Percentiles rank a stretch among this genome's conserved stretches.
Conservation (phyloP, 2,329 filamentous ascomycete species). For the Peltaster fructicola region DNA sequence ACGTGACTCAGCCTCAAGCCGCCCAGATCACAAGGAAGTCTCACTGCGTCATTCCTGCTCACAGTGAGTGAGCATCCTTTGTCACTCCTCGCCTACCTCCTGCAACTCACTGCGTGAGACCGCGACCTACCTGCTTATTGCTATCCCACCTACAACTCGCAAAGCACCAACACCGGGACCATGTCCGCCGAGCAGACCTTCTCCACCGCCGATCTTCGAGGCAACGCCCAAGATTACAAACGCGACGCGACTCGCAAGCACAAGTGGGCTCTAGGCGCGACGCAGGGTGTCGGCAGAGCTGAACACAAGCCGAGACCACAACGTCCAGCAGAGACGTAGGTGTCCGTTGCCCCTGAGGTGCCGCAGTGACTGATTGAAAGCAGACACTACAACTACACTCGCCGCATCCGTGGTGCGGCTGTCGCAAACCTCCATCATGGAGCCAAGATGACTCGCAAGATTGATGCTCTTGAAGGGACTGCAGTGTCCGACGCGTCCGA, state of each 20-base stretch:
- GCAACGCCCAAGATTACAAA: slow-evolving; percentile 33
- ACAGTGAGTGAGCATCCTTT: too few species aligned
- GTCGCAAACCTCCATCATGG: slow-evolving; percentile 13
- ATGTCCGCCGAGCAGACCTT: slow-evolving; percentile 31
- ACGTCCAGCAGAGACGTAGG: slow-evolving; percentile 18
- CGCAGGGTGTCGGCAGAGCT: slow-evolving; percentile 12
- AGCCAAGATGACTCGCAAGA: slow-evolving; percentile 22
- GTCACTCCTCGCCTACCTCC: too few species aligned
- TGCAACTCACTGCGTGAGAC: too few species aligned
- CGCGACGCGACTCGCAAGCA: slow-evolving; percentile 32
- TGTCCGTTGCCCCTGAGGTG: slow-evolving; percentile 2
- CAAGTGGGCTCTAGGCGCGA: slow-evolving; percentile 32
- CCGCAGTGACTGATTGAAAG: slow-evolving; percentile 1
- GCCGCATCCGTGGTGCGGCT: slow-evolving; percentile 13
- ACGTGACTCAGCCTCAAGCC: too few species aligned
- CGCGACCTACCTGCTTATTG: too few species aligned
- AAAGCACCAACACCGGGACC: slow-evolving; percentile 3
- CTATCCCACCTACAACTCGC: slow-evolving; percentile 1
- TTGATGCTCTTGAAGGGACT: slow-evolving; percentile 24
- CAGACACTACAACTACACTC: slow-evolving; percentile 13
- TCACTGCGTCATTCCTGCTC: too few species aligned
- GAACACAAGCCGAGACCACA: slow-evolving; percentile 17
- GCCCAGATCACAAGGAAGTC: too few species aligned
- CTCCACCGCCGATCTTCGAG: slow-evolving; percentile 35
- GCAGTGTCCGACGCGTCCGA: slow-evolving; percentile 22